Base-by-base conservation (phyloP, 2,329 filamentous ascomycete species). In the Nigrospora sphaerica region DNA sequence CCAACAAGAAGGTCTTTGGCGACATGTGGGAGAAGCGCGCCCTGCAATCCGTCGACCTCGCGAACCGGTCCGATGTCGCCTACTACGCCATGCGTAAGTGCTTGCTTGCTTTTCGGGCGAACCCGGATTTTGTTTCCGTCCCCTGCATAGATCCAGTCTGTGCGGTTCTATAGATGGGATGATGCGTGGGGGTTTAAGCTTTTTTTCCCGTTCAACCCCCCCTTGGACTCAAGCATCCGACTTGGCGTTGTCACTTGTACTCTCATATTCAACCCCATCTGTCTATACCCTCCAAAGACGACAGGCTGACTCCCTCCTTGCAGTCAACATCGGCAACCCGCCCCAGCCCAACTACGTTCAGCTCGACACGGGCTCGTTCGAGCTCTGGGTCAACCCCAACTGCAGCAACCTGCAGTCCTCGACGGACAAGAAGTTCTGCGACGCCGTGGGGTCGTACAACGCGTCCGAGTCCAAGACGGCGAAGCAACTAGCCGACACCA, bases 361-460 rank as follows among this genome's bases (percentile, higher is more conserved):
- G 56, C 59, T 81, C 46, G 78, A 81, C 57, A 81, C 78, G 1
- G 77, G 78, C 39, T 80, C 76, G 11, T 80, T 78, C 53, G 77
- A 81, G 63, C 66, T 81, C 32, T 81, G 77, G 77, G 72, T 80
- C 7, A 88, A 88, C 55, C 74, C 80, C 0, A 71, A 74, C 42
- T 79, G 74, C 55, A 76, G 73, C 9, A 58, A 58, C 2, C 65
- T 85, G 14, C 50, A 58, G 11, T 48, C 55, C 9, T 52, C 57
- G 1, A 53, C 65, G 5, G 72, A 77, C 50, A 55, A 61, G 17
- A 58, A 50, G 32, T 77, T 77, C 54, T 78, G 75, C 57, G 52
- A 64, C 13, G 65, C 64, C 10, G 62, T 70, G 6, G 75, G 75
- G 32, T 57, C 57, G 47, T 78, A 75, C 55, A 61, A 72, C 46